Evolutionary conservation across 1,139 yeast genomes (phyloP).

Genomic region (Geotrichum macrosporum): DNA sequence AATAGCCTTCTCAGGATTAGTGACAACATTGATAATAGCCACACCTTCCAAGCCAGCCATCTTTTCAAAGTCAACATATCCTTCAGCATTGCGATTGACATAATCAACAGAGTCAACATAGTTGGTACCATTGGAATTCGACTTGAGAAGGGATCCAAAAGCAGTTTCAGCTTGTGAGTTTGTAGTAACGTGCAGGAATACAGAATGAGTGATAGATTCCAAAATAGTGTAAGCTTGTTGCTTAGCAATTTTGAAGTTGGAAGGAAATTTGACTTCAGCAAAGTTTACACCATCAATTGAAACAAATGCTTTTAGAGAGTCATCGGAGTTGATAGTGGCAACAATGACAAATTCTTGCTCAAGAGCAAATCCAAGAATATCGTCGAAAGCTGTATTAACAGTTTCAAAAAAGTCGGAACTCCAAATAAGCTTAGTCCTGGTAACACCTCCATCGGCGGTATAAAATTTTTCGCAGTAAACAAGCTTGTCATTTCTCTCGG

Average conservation of each 20-base stretch:
- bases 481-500: slow-evolving; percentile 44
- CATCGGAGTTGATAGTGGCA: slow-evolving; percentile 50
- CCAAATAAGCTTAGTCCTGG: slow-evolving; percentile 42
- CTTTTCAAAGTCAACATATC: slow-evolving; percentile 86
- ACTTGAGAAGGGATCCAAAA: slow-evolving; percentile 79
- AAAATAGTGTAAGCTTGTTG: slow-evolving; percentile 83
- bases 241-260: slow-evolving; percentile 54
- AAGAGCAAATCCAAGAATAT: slow-evolving; percentile 61
- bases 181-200: slow-evolving; percentile 81
- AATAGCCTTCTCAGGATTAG: slow-evolving; percentile 45
- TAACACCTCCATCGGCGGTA: slow-evolving; percentile 34
- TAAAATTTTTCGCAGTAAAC: slow-evolving; percentile 57
- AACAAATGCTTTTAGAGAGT: slow-evolving; percentile 59
- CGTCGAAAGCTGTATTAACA: slow-evolving; percentile 44
- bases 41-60: slow-evolving; percentile 88
- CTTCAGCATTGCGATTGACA: slow-evolving; percentile 69
- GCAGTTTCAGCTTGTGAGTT: slow-evolving; percentile 50
- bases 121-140: slow-evolving; percentile 94
- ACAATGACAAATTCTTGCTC: slow-evolving; percentile 66
- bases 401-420: slow-evolving; percentile 52
- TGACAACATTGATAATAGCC: slow-evolving; percentile 64
- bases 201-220: slow-evolving; percentile 67
- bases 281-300: slow-evolving; percentile 77
- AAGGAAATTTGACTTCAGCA: slow-evolving; percentile 79
- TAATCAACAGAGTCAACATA: slow-evolving; percentile 66